Percentiles rank a stretch among this genome's conserved stretches.
Evolutionary conservation across 352 stramenopile genomes (phyloP).

Genomic region (Thraustotheca clavata): DNA sequence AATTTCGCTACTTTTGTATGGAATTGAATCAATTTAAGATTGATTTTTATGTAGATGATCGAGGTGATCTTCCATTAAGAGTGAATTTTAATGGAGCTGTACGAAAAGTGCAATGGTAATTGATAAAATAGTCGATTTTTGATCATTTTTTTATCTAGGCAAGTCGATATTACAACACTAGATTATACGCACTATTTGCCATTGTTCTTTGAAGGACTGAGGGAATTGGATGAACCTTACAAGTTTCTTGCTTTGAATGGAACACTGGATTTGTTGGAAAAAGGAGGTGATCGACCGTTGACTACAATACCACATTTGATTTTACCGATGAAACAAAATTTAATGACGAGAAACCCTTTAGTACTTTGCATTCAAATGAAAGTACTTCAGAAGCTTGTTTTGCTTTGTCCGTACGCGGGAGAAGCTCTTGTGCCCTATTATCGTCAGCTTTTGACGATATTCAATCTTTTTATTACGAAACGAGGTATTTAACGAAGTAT

Average conservation of each 20-base stretch:
- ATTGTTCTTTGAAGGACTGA: slow-evolving; percentile 87
- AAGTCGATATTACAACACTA: slow-evolving; percentile 41
- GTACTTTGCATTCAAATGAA: slow-evolving; percentile 45
- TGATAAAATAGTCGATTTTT: too few relatives aligned
- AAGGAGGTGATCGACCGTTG: slow-evolving; percentile 50
- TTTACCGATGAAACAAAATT: slow-evolving; percentile 50
- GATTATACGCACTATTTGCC: slow-evolving; percentile 85
- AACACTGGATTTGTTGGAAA: slow-evolving; percentile 71
- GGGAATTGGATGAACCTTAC: slow-evolving; percentile 63
- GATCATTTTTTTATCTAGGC: background rate
- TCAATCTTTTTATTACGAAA: slow-evolving; percentile 88
- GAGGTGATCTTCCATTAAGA: slow-evolving; percentile 56
- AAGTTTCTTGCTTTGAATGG: slow-evolving; percentile 75
- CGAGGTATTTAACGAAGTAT: slow-evolving; percentile 23
- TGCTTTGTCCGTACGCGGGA: slow-evolving; percentile 54
- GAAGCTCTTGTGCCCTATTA: slow-evolving; percentile 87
- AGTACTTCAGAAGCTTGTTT: slow-evolving; percentile 53
- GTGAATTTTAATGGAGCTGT: slow-evolving; percentile 68
- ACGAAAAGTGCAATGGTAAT: slow-evolving; percentile 40
- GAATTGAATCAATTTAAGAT: background rate
- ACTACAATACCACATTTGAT: slow-evolving; percentile 60
- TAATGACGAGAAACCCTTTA: slow-evolving; percentile 54
- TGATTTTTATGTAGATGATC: slow-evolving; percentile 36
- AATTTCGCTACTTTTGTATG: slow-evolving; percentile 80
- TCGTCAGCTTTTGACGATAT: slow-evolving; percentile 74